Evolutionary conservation across 768 basidiomycete species (phyloP).

Genomic region (Hortiboletus campestris): DNA sequence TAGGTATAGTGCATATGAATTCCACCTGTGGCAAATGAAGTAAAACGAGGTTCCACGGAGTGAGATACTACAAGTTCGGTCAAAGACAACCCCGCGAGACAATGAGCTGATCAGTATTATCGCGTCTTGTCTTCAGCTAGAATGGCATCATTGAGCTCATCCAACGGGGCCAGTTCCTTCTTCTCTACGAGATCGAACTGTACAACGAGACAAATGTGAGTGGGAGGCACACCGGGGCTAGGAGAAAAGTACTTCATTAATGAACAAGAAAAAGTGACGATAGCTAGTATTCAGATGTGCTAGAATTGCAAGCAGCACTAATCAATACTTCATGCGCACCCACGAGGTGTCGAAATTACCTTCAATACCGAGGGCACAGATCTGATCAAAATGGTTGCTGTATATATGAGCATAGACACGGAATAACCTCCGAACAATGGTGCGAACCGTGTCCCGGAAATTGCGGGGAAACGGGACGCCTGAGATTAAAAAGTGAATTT

Average conservation of each 20-base stretch:
- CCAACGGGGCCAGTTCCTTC: slow-evolving; percentile 92
- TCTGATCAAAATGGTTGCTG: slow-evolving; percentile 98
- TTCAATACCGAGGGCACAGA: slow-evolving; percentile 97
- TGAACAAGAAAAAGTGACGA: slow-evolving; percentile 95
- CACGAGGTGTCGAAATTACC: slow-evolving; percentile 45
- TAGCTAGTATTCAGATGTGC: slow-evolving; percentile 99
- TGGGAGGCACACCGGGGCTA: neutral
- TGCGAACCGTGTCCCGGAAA: slow-evolving; percentile 88
- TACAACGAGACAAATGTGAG: slow-evolving; percentile 6
- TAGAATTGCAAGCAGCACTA: slow-evolving; percentile 29
- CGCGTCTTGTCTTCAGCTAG: slow-evolving; percentile 52
- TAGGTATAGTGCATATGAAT: slow-evolving; percentile 6
- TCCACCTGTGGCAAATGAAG: neutral
- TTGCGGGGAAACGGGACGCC: slow-evolving; percentile 89
- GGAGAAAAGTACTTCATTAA: slow-evolving; percentile 75
- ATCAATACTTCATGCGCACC: neutral
- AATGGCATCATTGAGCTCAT: slow-evolving; percentile 94
- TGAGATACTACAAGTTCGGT: neutral
- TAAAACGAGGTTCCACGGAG: neutral
- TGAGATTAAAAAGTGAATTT: slow-evolving; percentile 29
- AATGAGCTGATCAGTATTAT: slow-evolving; percentile 6
- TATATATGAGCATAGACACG: slow-evolving; percentile 98
- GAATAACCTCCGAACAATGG: slow-evolving; percentile 89
- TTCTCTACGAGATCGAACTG: slow-evolving; percentile 94
- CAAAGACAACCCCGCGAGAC: neutral